Conservation (phyloP, 192 early-diverging fungal species). For the Backusella tarrabulga region DNA sequence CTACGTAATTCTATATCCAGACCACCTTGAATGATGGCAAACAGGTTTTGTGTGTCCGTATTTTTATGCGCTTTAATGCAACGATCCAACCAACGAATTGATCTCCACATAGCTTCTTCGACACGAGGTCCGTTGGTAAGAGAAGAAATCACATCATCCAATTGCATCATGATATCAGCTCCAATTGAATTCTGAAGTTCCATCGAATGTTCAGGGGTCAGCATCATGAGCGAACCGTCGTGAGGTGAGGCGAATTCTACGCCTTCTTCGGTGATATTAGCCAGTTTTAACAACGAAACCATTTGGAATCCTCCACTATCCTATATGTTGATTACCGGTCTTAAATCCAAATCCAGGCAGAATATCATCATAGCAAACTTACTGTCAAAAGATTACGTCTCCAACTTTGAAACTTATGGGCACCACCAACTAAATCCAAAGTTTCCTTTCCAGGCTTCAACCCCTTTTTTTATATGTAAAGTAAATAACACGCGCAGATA, state of each 20-base stretch:
- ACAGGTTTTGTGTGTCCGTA: conserved; percentile 75
- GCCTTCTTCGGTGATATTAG: conserved; percentile 81
- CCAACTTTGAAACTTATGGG: conserved; percentile 83
- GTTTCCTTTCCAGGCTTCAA: conserved; percentile 64
- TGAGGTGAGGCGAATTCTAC: conserved; percentile 87
- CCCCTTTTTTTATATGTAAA: conserved; percentile 19
- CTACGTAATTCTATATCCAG: conserved; percentile 65
- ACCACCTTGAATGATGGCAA: conserved; percentile 90
- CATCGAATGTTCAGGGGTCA: conserved; percentile 87
- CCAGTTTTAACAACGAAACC: conserved; percentile 84
- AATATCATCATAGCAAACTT: neutral
- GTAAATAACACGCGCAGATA: neutral
- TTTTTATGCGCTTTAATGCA: conserved; percentile 74
- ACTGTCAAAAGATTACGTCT: conserved; percentile 73
- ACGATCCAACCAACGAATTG: conserved; percentile 86
- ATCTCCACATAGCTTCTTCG: conserved; percentile 89
- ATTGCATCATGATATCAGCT: conserved; percentile 90
- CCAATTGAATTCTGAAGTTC: conserved; percentile 84
- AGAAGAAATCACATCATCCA: conserved; percentile 88
- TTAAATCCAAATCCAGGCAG: neutral
- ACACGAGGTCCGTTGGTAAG: conserved; percentile 77
- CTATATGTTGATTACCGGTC: neutral
- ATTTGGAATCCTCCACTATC: conserved; percentile 89
- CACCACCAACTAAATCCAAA: conserved; percentile 69
- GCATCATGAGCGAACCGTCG: conserved; percentile 74